Evolutionary conservation across 2,329 filamentous ascomycete species (phyloP), one percentile per base, ranked within the genome.

Genomic region (Tolypocladium tundrense): DNA sequence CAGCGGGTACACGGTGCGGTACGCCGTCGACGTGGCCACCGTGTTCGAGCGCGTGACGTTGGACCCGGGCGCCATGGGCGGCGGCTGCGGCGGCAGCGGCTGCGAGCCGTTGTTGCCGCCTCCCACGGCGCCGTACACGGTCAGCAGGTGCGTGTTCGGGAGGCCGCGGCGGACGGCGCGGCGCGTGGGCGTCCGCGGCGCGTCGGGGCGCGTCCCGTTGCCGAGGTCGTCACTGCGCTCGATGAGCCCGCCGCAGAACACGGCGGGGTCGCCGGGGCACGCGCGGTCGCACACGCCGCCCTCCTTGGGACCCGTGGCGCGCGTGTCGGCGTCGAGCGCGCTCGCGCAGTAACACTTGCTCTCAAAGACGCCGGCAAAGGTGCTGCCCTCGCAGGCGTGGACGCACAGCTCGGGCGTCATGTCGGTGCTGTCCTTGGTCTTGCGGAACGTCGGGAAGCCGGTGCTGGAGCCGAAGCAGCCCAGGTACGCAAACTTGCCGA

Each of bases 271-370:
- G 2, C 77, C 77, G 0, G 77, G 75, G 59, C 78, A 80, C 0
- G 67, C 65, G 2, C 63, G 62, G 56, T 74, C 62, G 61, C 78
- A 50, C 65, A 65, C 2, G 59, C 55, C 1, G 72, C 61, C 60
- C 43, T 55, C 53, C 4, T 58, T 31, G 9, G 31, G 31, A 31
- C 57, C 53, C 21, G 54, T 53, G 14, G 76, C 72, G 14, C 63
- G 68, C n/a, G 77, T 75, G 51, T 72, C 69, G 5, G 67, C 66
- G 42, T 75, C 74, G 21, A 80, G 67, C 1, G 56, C 59, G 14
- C 73, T 67, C 40, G 77, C 76, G 58, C 79, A 81, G 67, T 77
- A 79, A 63, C 78, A 81, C 27, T 67, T 67, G 13, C 68, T 73
- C 35, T 70, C 66, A 31, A 69, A 73, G 45, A 77, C 60, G 55